Base-by-base conservation (phyloP, 345 rosid species). In the Nephelium lappaceum region DNA sequence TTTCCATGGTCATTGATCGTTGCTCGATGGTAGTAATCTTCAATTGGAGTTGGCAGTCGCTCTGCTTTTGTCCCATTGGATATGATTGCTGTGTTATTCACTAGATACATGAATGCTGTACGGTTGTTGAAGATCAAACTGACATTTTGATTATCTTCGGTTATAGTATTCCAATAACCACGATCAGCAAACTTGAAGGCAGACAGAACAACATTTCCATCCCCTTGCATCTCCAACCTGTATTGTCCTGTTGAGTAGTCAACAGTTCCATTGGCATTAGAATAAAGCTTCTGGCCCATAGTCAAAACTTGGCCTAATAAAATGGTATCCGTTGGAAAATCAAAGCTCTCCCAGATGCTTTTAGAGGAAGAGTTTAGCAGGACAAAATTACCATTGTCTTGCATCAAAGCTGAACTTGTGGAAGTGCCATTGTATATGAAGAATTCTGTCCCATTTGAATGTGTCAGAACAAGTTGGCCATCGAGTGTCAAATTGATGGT, bases 231-330 rank as follows among this genome's bases (percentile, higher is more conserved):
- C 84, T 78, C 82, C 55, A 84, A 55, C 84, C 23, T 76, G 66
- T 72, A 84, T 14, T 78, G 45, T 21, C 87, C 84, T 0, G 75
- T 78, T 2, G 84, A 84, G 76, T 75, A 84, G 43, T 84, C 84
- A 21, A 71, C n/a, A 2, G 82, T 27, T 36, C 80, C 84, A 61
- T 74, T 78, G 6, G 84, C 79, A 43, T 78, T 84, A 10, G 80
- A 81, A 43, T 53, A 78, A 25, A 81, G 76, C 49, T 67, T 72
- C 58, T 76, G 70, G 12, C 84, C 82, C 80, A 61, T 81, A 39
- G 69, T 75, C n/a, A 78, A 73, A 64, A 21, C 58, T 39, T 81
- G 87, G 64, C 87, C 84, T 57, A 76, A 36, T 53, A 84, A 69
- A 65, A 84, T 51, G 10, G 82, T 81, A 39, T 84, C 76, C 3